Evolutionary conservation across 805 yeast species (phyloP).

Genomic region (Lachancea waltii): DNA sequence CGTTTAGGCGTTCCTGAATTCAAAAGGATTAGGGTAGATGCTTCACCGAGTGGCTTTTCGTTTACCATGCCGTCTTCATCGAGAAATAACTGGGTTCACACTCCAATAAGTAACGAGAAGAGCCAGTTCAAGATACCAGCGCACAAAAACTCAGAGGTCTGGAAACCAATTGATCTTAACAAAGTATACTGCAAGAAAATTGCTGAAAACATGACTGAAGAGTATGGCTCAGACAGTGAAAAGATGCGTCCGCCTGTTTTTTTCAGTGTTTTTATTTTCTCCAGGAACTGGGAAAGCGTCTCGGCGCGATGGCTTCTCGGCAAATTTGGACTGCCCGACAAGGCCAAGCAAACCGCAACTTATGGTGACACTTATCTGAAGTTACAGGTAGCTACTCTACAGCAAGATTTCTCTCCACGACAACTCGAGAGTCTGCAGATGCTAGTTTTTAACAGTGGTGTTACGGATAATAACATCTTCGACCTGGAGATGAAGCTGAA

Average conservation of each 20-base stretch:
- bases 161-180: constrained; percentile 43
- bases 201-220: no score
- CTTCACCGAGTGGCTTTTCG: constrained; percentile 17
- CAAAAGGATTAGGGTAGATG: constrained; percentile 20
- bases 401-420: constrained; percentile 20
- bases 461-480: constrained; percentile 28
- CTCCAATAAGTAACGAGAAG: constrained; percentile 25
- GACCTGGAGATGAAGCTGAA: constrained; percentile 31
- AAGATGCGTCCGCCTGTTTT: no score
- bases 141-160: constrained; percentile 35
- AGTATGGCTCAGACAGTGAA: no score
- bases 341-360: constrained; percentile 1
- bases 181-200: constrained; percentile 30
- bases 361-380: constrained; percentile 6
- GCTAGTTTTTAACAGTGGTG: constrained; percentile 36
- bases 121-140: constrained; percentile 32
- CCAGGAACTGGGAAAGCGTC: constrained; percentile 25
- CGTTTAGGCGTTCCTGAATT: constrained; percentile 30
- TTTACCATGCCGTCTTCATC: constrained; percentile 20
- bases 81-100: constrained; percentile 16
- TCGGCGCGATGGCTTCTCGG: constrained; percentile 30
- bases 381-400: constrained; percentile 21
- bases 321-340: constrained; percentile 27
- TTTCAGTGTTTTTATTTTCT: constrained; percentile 23
- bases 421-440: constrained; percentile 29